Evolutionary conservation across 208 protist genomes (phyloP).

Genomic region (Polymyxa betae): DNA sequence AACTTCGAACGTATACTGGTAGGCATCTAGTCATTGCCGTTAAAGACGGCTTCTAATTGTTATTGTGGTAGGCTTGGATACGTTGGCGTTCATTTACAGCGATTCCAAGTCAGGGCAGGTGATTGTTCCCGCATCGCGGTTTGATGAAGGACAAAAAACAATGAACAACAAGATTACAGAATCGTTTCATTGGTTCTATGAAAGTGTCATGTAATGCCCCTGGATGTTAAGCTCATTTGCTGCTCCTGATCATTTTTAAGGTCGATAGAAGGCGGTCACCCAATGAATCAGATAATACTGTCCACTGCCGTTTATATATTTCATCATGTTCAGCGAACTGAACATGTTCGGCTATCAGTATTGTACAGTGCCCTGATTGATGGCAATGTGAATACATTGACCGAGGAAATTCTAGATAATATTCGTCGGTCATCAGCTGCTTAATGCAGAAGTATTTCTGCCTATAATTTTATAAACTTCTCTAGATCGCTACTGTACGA

Average conservation of each 20-base stretch:
- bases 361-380: slow-evolving; percentile 26
- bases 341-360: background rate
- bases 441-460: no score
- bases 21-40: background rate
- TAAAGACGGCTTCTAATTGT: background rate
- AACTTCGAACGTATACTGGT: background rate
- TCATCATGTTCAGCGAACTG: background rate
- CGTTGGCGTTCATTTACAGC: slow-evolving; percentile 19
- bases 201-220: background rate
- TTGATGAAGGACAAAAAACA: background rate
- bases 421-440: no score
- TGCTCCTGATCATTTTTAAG: background rate
- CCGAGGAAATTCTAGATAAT: slow-evolving; percentile 21
- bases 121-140: background rate
- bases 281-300: background rate
- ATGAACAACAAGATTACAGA: background rate
- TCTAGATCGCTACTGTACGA: no score
- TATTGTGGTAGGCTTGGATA: background rate
- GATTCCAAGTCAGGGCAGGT: slow-evolving; percentile 29
- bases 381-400: background rate
- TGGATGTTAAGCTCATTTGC: background rate
- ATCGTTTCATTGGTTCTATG: slow-evolving; percentile 42
- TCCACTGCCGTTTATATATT: background rate
- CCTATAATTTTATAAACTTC: no score
- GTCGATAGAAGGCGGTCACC: background rate